Conservation (phyloP, 371 early-diverging fungal species). For the Chytridiales sp. region DNA sequence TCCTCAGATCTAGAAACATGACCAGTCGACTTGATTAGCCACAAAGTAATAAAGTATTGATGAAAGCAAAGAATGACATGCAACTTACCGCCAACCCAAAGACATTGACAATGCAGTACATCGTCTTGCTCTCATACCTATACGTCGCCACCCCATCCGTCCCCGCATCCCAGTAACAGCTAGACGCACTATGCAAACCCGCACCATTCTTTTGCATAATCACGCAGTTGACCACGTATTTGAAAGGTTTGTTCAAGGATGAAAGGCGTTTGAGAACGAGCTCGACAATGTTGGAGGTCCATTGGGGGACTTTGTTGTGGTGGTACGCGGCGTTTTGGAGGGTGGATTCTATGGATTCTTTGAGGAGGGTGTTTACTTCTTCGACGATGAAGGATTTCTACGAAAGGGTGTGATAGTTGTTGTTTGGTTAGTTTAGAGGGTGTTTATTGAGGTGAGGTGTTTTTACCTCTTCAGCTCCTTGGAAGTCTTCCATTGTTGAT, state of each 20-base stretch:
- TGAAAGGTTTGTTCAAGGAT: constrained; percentile 64
- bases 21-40: no score
- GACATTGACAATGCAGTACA: constrained; percentile 66
- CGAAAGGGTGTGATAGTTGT: neutral
- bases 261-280: constrained; percentile 63
- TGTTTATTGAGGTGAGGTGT: neutral
- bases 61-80: no score
- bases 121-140: constrained; percentile 64
- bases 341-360: constrained; percentile 62
- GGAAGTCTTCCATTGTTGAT: constrained; percentile 46
- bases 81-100: constrained; percentile 56
- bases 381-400: constrained; percentile 58
- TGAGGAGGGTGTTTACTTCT: constrained; percentile 56
- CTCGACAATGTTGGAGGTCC: constrained; percentile 70
- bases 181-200: constrained; percentile 71
- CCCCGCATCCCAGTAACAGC: constrained; percentile 73
- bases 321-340: constrained; percentile 66
- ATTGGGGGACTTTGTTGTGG: constrained; percentile 65
- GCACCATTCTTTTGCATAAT: constrained; percentile 77
- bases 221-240: constrained; percentile 72
- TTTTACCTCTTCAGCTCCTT: constrained; percentile 37
- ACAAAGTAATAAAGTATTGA: no score
- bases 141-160: constrained; percentile 66
- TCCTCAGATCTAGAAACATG: no score
- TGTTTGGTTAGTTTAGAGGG: neutral